Evolutionary conservation across 768 basidiomycete genomes (phyloP), one percentile per base, ranked within the genome.

Genomic region (Antrodiella citrinella): DNA sequence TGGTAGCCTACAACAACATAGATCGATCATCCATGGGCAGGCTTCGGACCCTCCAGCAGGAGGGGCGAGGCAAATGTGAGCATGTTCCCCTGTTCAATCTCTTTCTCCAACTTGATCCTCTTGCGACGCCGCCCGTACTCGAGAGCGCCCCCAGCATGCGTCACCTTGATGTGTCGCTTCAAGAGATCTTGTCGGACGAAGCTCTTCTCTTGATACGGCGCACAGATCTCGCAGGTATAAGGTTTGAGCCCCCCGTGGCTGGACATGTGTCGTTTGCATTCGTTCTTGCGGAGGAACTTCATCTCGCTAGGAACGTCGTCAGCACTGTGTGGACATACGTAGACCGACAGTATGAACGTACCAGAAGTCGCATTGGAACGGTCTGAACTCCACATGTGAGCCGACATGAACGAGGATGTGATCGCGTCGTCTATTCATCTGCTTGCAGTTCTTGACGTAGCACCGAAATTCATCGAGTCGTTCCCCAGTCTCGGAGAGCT

Each of bases 381-480:
- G 81, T 54, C 83, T 67, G 57, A 85, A 80, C 52, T 83, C 79
- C 46, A 87, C 71, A 59, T 87, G 85, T 15, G 80, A 79, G 24
- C 84, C 83, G 25, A 87, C 74, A 52, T 87, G 85, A 30, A 84
- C 83, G 24, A 85, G 61, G 53, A 87, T 87, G 54, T 87, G 85
- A 59, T 87, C 85, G 49, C 80, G 70, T 50, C 85, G 72, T 63
- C 81, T 86, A 69, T 87, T 87, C 49, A 67, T 71, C 60, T 87
- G 84, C 22, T 69, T 64, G 62, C 85, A 87, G 5, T 81, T 84
- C 19, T 69, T 56, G 39, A 87, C 67, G 57, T 87, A 87, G 57
- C 85, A 87, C 30, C 84, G 73, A 56, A 77, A 86, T 39, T 84
- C 77, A 9, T 73, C 68, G 18, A 81, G 61, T 10, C 76, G 69